These are phyloP conservation scores for Eucalyptus sideroxylon DNA, from an alignment of 345 rosid genomes.

Conservation along the genomic window DNA sequence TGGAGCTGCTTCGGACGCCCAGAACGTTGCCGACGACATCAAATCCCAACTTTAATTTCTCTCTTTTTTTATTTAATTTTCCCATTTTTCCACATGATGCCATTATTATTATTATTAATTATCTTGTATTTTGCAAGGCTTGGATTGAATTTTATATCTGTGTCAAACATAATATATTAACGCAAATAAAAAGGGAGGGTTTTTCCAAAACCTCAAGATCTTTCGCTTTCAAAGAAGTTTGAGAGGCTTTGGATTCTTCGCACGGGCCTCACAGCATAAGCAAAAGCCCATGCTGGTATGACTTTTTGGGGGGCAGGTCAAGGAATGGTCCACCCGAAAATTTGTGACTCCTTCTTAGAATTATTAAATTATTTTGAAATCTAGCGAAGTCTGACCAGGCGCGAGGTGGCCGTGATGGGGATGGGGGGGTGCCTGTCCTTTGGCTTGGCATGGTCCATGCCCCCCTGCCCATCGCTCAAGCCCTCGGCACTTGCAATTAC, in stretches of 20 bases:
- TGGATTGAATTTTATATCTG: not conserved
- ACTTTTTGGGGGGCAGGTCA: not conserved
- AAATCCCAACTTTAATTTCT: not conserved
- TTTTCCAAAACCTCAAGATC: not conserved
- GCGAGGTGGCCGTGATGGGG: not conserved
- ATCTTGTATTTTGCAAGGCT: not conserved
- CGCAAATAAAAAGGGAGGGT: not conserved
- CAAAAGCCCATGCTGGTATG: not conserved
- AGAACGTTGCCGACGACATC: constrained; percentile 25
- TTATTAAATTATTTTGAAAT: not conserved
- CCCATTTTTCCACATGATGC: not conserved
- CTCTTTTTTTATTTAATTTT: not conserved
- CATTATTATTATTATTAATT: not conserved
- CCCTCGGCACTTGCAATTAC: not conserved
- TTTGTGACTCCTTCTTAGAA: not conserved
- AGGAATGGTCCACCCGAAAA: not conserved
- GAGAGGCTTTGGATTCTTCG: not conserved
- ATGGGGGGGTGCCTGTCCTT: not conserved
- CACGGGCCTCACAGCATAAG: not conserved
- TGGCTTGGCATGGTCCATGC: not conserved
- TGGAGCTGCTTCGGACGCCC: constrained; percentile 22
- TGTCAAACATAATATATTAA: not conserved
- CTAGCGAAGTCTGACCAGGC: not conserved
- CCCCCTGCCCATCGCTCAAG: not conserved
- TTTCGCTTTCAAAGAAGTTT: not conserved